Percentiles rank a stretch among this genome's conserved stretches.
Conservation (phyloP, 768 basidiomycete species). For the Lactarius sanguifluus region DNA sequence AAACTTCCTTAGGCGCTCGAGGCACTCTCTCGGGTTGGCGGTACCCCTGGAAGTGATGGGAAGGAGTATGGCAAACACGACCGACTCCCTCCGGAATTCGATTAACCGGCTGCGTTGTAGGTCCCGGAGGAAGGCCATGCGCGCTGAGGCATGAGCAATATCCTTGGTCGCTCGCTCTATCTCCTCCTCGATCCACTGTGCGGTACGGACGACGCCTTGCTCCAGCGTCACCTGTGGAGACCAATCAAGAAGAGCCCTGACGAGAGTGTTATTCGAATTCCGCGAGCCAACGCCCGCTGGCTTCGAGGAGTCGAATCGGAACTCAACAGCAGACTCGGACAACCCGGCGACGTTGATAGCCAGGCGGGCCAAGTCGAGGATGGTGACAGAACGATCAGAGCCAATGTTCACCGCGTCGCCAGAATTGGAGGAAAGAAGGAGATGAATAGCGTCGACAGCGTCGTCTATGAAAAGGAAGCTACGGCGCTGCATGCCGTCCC, state of each 20-base stretch:
- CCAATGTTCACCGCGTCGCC: constrained; percentile 50
- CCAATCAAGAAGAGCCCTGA: constrained; percentile 42
- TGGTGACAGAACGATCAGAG: constrained; percentile 45
- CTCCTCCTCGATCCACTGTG: constrained; percentile 47
- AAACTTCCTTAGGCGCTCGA: constrained; percentile 45
- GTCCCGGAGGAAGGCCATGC: constrained; percentile 29
- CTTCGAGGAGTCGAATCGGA: constrained; percentile 35
- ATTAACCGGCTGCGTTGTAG: constrained; percentile 42
- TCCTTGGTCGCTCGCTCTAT: constrained; percentile 34
- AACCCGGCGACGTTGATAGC: constrained; percentile 40
- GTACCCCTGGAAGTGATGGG: constrained; percentile 56
- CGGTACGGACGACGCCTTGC: constrained; percentile 49
- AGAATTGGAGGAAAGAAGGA: constrained; percentile 43
- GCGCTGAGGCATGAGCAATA: constrained; percentile 17
- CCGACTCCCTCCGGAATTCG: constrained; percentile 37
- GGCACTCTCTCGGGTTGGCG: constrained; percentile 39
- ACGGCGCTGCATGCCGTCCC: constrained; percentile 51
- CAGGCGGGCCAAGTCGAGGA: constrained; percentile 44
- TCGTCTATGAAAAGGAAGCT: constrained; percentile 59
- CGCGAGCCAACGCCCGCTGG: constrained; percentile 51
- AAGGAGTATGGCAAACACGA: constrained; percentile 53
- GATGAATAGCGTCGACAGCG: constrained; percentile 50
- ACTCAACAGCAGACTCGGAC: constrained; percentile 33
- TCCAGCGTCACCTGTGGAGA: constrained; percentile 41
- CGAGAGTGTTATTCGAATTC: constrained; percentile 51